phyloP scores from a whole-genome alignment of 1,139 yeast species.

The Geotrichum fermentans region DNA sequence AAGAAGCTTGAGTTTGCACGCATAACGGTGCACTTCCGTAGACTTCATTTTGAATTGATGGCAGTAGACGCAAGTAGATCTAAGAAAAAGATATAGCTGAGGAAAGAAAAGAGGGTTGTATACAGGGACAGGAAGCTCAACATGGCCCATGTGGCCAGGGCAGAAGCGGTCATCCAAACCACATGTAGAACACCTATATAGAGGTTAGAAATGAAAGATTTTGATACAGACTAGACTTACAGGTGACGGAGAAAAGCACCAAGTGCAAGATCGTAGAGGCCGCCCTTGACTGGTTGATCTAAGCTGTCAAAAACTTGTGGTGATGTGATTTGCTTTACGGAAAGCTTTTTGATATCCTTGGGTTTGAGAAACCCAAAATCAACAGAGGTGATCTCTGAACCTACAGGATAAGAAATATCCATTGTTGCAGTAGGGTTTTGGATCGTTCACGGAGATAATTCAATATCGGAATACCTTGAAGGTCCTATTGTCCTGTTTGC shows the following conservation, averaged over 20 bases:
- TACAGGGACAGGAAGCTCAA: conserved; percentile 91
- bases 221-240: conserved; percentile 29
- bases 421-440: conserved; percentile 37
- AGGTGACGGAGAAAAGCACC: conserved; percentile 89
- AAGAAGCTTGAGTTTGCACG: conserved; percentile 72
- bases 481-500: neutral
- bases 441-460: neutral
- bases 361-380: conserved; percentile 85
- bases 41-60: conserved; percentile 70
- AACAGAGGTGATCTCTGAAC: conserved; percentile 86
- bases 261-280: conserved; percentile 85
- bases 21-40: conserved; percentile 66
- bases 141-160: conserved; percentile 98
- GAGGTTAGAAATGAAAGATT: neutral
- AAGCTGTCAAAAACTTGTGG: conserved; percentile 92
- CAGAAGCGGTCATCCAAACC: conserved; percentile 91
- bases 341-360: conserved; percentile 74
- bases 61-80: conserved; percentile 87
- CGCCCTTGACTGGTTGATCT: conserved; percentile 93
- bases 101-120: conserved; percentile 92
- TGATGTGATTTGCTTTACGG: conserved; percentile 92
- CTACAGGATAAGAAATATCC: conserved; percentile 96
- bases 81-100: conserved; percentile 77
- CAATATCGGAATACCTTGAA: conserved; percentile 3
- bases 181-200: conserved; percentile 73